Conservation (phyloP, 1,284 basidiomycete species). For the Apiotrichum laibachii region DNA sequence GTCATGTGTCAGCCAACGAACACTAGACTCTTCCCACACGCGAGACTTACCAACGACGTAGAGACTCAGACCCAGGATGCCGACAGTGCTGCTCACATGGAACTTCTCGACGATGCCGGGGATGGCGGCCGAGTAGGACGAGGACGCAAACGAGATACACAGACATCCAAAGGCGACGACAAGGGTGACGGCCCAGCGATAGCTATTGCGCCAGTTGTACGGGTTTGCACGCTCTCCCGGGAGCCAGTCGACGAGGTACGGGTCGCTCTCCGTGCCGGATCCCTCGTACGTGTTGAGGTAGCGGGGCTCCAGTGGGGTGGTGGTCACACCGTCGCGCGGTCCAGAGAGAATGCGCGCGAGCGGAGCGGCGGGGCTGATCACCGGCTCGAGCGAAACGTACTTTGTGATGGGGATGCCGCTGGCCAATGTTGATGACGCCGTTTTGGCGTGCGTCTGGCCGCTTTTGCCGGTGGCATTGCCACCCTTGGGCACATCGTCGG, state of each 20-base stretch:
- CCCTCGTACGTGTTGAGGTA: constrained; percentile 27
- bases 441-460: neutral
- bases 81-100: constrained; percentile 56
- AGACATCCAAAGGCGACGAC: constrained; percentile 56
- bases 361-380: constrained; percentile 51
- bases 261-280: constrained; percentile 27
- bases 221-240: constrained; percentile 61
- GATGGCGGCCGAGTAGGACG: constrained; percentile 60
- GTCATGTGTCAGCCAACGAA: neutral
- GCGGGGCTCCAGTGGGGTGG: neutral
- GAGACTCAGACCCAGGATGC: constrained; percentile 58
- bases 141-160: constrained; percentile 63
- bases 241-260: constrained; percentile 53
- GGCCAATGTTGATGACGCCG: neutral
- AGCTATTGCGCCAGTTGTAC: constrained; percentile 60
- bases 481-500: neutral
- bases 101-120: constrained; percentile 56
- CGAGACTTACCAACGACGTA: constrained; percentile 29
- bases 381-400: constrained; percentile 39
- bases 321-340: neutral
- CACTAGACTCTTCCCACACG: neutral
- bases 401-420: constrained; percentile 9
- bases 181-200: constrained; percentile 49
- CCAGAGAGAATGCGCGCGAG: constrained; percentile 16
- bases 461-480: neutral